Evolutionary conservation across 805 yeast genomes (phyloP).

Genomic region (Schwanniomyces polymorphus): DNA sequence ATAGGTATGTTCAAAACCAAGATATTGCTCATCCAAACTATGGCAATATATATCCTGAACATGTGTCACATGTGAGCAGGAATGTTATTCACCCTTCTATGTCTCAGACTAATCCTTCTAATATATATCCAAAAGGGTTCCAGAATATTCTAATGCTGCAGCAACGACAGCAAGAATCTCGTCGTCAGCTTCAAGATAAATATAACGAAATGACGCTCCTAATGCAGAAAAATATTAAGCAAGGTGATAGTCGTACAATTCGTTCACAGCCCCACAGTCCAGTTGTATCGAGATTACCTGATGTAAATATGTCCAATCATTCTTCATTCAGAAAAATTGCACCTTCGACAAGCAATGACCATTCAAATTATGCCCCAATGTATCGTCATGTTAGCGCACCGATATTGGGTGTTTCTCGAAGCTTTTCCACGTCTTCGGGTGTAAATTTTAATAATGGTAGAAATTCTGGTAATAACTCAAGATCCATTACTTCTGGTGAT

Average conservation of each 20-base stretch:
- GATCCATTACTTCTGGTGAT: too few relatives aligned
- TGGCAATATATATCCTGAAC: background rate
- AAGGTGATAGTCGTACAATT: background rate
- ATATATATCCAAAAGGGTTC: background rate
- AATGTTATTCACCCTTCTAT: background rate
- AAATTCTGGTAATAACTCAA: too few relatives aligned
- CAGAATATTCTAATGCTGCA: background rate
- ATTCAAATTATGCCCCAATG: background rate
- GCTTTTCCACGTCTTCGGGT: too few relatives aligned
- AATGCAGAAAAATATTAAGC: background rate
- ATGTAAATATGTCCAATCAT: background rate
- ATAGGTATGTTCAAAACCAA: background rate
- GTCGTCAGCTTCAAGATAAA: background rate
- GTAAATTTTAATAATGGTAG: too few relatives aligned
- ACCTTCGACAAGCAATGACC: background rate
- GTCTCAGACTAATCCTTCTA: background rate
- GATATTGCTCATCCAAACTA: background rate
- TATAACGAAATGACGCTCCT: background rate
- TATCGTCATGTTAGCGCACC: too few relatives aligned
- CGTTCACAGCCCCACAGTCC: background rate
- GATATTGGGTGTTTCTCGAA: too few relatives aligned
- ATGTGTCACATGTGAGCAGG: background rate
- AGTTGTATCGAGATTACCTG: background rate
- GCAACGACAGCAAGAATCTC: background rate
- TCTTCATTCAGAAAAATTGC: background rate